phyloP scores from a whole-genome alignment of 2,329 filamentous ascomycete species.

The Alternaria sp. region DNA sequence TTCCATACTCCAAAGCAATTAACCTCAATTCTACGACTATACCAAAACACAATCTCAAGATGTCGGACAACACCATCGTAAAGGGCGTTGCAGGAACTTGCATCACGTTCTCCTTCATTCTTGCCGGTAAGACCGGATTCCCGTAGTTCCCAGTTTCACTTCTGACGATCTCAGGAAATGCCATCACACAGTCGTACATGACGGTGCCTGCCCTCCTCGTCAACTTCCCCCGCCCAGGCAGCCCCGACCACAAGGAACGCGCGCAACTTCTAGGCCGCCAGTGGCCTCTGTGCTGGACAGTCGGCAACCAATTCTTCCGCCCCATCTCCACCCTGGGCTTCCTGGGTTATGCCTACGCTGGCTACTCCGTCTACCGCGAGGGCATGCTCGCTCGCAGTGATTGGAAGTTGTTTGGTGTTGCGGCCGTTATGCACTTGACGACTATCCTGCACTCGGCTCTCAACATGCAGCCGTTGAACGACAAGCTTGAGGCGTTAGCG shows the following conservation, averaged over 20 bases:
- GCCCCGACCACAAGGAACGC: constrained; percentile 50
- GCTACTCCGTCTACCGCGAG: constrained; percentile 46
- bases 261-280: constrained; percentile 56
- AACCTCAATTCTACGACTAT: background rate
- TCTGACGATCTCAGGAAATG: constrained; percentile 51
- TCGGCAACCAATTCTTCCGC: constrained; percentile 59
- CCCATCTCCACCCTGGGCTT: constrained; percentile 59
- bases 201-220: constrained; percentile 57
- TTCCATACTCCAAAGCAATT: background rate
- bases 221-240: constrained; percentile 52
- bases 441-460: constrained; percentile 58
- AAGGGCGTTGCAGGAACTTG: constrained; percentile 54
- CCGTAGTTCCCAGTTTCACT: constrained; percentile 2
- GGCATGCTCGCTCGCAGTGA: constrained; percentile 46
- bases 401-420: constrained; percentile 54
- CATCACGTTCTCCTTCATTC: constrained; percentile 57
- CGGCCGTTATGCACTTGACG: constrained; percentile 54
- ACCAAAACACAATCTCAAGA: constrained; percentile 11
- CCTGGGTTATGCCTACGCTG: constrained; percentile 55
- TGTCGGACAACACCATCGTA: constrained; percentile 42
- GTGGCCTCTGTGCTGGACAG: constrained; percentile 59
- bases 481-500: constrained; percentile 53
- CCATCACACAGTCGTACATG: constrained; percentile 61
- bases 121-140: constrained; percentile 48
- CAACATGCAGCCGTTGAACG: constrained; percentile 61